Evolutionary conservation across 2,329 filamentous ascomycete genomes (phyloP).

Genomic region (Emydomyces testavorans): DNA sequence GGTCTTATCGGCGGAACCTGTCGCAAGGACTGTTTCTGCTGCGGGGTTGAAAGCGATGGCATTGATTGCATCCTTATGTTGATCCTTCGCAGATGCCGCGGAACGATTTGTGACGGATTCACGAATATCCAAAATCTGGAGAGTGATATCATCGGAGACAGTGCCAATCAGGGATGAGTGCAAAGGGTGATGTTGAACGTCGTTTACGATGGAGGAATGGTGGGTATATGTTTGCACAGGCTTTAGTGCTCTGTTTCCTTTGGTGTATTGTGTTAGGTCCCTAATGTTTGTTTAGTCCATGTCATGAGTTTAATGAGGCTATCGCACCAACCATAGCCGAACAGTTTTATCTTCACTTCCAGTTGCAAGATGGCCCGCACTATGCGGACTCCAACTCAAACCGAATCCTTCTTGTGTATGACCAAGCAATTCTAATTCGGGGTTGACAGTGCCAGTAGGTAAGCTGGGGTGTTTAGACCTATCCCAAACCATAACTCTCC

Average conservation of each 20-base stretch:
- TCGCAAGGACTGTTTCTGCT: constrained; percentile 81
- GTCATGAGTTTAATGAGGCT: background rate
- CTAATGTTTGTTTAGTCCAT: constrained; percentile 32
- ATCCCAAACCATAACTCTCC: constrained; percentile 85
- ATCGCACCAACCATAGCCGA: constrained; percentile 60
- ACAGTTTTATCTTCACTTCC: constrained; percentile 90
- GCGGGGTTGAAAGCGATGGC: constrained; percentile 89
- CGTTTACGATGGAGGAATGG: constrained; percentile 85
- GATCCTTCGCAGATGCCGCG: constrained; percentile 56
- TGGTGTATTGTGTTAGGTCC: constrained; percentile 68
- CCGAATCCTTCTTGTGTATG: constrained; percentile 87
- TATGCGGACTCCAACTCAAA: constrained; percentile 80
- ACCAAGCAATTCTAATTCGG: constrained; percentile 73
- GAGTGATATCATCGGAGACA: constrained; percentile 86
- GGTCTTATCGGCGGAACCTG: constrained; percentile 88
- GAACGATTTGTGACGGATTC: constrained; percentile 53
- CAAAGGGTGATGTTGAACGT: constrained; percentile 88
- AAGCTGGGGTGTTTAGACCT: constrained; percentile 80
- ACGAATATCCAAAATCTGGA: constrained; percentile 85
- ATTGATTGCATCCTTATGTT: constrained; percentile 88
- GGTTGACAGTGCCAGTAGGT: constrained; percentile 61
- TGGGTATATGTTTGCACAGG: constrained; percentile 70
- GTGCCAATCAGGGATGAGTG: constrained; percentile 78
- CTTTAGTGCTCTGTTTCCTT: constrained; percentile 57
- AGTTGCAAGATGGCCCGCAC: constrained; percentile 69